A percentile compares a stretch with the other conserved stretches of the same genome.
These are phyloP conservation scores for Blastobotrys mokoenaii DNA, from an alignment of 805 yeast species.

Conservation along the genomic window DNA sequence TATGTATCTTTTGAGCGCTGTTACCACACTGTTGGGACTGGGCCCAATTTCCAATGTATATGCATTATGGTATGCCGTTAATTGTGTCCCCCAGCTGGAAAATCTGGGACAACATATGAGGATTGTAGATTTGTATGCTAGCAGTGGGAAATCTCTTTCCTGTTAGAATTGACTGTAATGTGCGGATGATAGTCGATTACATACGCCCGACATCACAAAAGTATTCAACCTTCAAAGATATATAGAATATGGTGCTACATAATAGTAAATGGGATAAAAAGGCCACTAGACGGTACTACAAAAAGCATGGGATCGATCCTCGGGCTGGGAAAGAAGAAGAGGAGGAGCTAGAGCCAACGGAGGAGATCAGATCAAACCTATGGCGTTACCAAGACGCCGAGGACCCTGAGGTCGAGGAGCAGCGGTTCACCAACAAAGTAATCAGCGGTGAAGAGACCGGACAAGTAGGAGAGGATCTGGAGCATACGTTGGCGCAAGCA, in stretches of 20 bases:
- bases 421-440: neutral
- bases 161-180: neutral
- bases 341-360: neutral
- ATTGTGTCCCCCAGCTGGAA: too few species aligned
- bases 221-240: too few species aligned
- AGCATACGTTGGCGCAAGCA: conserved; percentile 6
- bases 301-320: conserved; percentile 35
- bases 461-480: neutral
- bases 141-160: too few species aligned
- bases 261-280: conserved; percentile 45
- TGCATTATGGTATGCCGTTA: too few species aligned
- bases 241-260: conserved; percentile 41
- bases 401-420: conserved; percentile 3
- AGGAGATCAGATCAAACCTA: conserved; percentile 7
- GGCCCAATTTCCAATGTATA: too few species aligned
- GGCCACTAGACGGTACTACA: conserved; percentile 35
- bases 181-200: too few species aligned
- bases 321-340: neutral
- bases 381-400: conserved; percentile 16
- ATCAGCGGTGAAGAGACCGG: neutral
- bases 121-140: too few species aligned
- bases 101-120: too few species aligned
- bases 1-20: too few species aligned
- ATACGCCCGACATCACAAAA: too few species aligned
- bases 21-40: too few species aligned